Evolutionary conservation across 768 basidiomycete species (phyloP).

Genomic region (Suillus fuscotomentosus): DNA sequence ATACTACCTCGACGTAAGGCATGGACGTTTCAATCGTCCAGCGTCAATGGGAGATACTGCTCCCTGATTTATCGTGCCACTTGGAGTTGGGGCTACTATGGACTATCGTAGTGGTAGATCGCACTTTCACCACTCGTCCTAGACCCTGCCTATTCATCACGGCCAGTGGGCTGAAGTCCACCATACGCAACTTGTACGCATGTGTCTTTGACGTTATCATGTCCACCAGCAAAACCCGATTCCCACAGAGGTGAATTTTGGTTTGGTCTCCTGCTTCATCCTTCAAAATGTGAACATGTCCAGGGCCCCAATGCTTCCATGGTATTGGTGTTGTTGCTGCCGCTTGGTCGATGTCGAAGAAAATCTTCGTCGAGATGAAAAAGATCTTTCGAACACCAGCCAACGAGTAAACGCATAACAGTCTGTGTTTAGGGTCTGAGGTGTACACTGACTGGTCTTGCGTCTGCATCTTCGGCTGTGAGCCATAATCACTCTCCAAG

Average conservation of each 20-base stretch:
- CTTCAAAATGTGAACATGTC: too few species aligned
- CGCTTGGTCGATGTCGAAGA: not conserved
- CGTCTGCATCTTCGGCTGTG: not conserved
- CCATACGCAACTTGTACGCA: not conserved
- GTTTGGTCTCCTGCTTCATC: too few species aligned
- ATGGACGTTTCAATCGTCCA: not conserved
- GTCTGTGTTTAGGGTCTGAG: not conserved
- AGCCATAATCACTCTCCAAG: not conserved
- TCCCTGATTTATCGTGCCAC: not conserved
- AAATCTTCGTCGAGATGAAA: not conserved
- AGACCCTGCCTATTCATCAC: not conserved
- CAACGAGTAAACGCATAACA: not conserved
- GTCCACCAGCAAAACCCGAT: not conserved
- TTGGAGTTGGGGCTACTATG: not conserved
- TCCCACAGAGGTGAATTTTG: not conserved
- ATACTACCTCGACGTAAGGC: not conserved
- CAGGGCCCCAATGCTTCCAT: not conserved
- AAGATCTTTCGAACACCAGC: not conserved
- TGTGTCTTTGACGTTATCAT: not conserved
- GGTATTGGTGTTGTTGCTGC: not conserved
- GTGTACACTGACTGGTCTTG: not conserved
- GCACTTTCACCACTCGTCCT: not conserved
- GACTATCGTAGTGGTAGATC: not conserved
- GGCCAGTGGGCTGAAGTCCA: not conserved
- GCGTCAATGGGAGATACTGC: not conserved